Conservation (phyloP, 2,329 filamentous ascomycete species). For the Xylaria hypoxylon region DNA sequence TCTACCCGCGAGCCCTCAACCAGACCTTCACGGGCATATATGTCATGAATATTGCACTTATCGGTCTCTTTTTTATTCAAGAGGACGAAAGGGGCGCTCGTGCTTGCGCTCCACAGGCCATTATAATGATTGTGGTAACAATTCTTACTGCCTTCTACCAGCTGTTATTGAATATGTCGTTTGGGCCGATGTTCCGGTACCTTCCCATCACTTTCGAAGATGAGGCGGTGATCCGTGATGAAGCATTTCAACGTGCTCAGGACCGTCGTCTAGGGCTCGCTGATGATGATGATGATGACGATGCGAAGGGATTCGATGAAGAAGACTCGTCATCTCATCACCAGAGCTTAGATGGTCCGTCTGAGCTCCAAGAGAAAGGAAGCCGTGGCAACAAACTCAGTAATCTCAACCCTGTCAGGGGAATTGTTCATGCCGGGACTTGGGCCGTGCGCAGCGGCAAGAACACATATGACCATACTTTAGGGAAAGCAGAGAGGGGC, state of each 20-base stretch:
- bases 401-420: conserved; percentile 57
- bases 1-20: conserved; percentile 93
- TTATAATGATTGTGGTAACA: conserved; percentile 83
- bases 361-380: conserved; percentile 47
- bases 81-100: conserved; percentile 64
- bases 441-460: conserved; percentile 63
- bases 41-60: conserved; percentile 90
- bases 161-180: conserved; percentile 81
- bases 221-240: conserved; percentile 89
- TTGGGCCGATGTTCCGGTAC: conserved; percentile 86
- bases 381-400: conserved; percentile 45
- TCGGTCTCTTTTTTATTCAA: conserved; percentile 89
- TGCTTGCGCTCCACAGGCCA: conserved; percentile 79
- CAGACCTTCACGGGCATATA: conserved; percentile 96
- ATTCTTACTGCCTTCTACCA: conserved; percentile 82
- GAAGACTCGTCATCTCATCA: conserved; percentile 56
- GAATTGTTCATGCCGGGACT: conserved; percentile 60
- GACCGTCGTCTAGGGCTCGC: conserved; percentile 73
- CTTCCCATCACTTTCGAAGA: conserved; percentile 96
- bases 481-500: conserved; percentile 56
- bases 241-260: conserved; percentile 86
- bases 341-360: conserved; percentile 56
- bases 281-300: conserved; percentile 64
- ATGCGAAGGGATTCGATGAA: conserved; percentile 55
- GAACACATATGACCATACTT: conserved; percentile 60